Conservation (phyloP, 345 rosid genomes). For the Litchi chinensis region DNA sequence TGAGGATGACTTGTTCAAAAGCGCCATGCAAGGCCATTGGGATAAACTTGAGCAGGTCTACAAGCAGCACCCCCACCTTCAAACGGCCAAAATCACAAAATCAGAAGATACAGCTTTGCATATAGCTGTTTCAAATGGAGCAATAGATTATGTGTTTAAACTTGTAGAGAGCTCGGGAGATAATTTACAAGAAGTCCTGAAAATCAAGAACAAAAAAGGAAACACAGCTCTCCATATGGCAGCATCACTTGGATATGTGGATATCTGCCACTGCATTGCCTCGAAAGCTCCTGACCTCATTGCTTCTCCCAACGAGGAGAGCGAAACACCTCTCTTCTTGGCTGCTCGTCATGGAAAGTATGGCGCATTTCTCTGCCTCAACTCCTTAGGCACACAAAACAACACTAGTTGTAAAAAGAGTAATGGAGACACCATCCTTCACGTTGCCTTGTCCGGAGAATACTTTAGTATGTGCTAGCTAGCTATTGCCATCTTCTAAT, state of each 20-base stretch:
- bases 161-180: neutral
- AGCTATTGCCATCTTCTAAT: neutral
- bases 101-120: constrained; percentile 31
- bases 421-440: constrained; percentile 35
- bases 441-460: constrained; percentile 29
- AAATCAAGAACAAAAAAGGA: constrained; percentile 22
- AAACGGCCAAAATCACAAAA: constrained; percentile 11
- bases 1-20: constrained; percentile 16
- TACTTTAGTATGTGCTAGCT: constrained; percentile 20
- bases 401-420: neutral
- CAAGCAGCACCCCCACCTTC: neutral
- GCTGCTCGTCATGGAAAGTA: constrained; percentile 28
- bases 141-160: neutral
- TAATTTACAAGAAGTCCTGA: constrained; percentile 3
- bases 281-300: neutral
- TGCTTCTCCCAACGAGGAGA: neutral
- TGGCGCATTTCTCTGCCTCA: constrained; percentile 27
- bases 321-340: constrained; percentile 30
- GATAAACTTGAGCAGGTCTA: constrained; percentile 14
- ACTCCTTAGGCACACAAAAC: neutral
- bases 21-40: constrained; percentile 28
- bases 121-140: constrained; percentile 21
- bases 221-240: constrained; percentile 31
- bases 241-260: constrained; percentile 24
- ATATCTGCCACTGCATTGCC: constrained; percentile 27